Evolutionary conservation across 2,329 filamentous ascomycete species (phyloP).

Genomic region (Achaetomium macrosporum): DNA sequence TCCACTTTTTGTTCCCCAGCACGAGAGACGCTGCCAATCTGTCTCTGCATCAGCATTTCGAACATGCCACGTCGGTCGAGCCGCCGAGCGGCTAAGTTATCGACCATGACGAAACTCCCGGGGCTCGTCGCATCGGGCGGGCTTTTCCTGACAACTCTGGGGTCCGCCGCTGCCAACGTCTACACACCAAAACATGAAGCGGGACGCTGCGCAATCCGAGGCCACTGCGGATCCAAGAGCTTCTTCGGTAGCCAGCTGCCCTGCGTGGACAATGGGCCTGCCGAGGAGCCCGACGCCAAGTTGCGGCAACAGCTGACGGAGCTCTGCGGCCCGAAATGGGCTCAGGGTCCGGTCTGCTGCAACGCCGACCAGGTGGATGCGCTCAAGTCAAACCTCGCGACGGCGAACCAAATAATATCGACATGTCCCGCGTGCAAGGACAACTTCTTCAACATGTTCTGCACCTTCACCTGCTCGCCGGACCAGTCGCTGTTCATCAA

Average conservation of each 20-base stretch:
- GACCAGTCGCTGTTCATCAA: slow-evolving; percentile 96
- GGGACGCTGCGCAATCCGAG: slow-evolving; percentile 83
- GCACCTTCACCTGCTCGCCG: slow-evolving; percentile 95
- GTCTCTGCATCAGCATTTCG: neutral
- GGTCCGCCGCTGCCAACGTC: slow-evolving; percentile 21
- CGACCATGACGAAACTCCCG: slow-evolving; percentile 35
- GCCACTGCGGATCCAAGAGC: slow-evolving; percentile 84
- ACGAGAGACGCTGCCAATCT: too few relatives aligned
- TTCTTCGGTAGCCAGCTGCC: slow-evolving; percentile 87
- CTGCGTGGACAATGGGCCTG: slow-evolving; percentile 84
- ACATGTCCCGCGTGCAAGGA: slow-evolving; percentile 95
- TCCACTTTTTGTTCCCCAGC: neutral
- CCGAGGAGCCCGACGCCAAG: slow-evolving; percentile 64
- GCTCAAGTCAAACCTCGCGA: slow-evolving; percentile 77
- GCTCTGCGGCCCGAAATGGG: slow-evolving; percentile 86
- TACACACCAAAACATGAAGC: slow-evolving; percentile 67
- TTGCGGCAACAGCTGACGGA: slow-evolving; percentile 72
- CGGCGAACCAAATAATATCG: slow-evolving; percentile 81
- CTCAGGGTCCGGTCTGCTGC: slow-evolving; percentile 78
- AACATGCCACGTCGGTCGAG: neutral
- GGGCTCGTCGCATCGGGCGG: slow-evolving; percentile 30
- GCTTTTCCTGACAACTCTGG: slow-evolving; percentile 32
- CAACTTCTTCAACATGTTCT: slow-evolving; percentile 98
- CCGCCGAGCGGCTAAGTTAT: slow-evolving; percentile 22
- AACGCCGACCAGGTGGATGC: slow-evolving; percentile 73